Evolutionary conservation across 805 yeast genomes (phyloP).

Genomic region (Nakazawaea wickerhamii): DNA sequence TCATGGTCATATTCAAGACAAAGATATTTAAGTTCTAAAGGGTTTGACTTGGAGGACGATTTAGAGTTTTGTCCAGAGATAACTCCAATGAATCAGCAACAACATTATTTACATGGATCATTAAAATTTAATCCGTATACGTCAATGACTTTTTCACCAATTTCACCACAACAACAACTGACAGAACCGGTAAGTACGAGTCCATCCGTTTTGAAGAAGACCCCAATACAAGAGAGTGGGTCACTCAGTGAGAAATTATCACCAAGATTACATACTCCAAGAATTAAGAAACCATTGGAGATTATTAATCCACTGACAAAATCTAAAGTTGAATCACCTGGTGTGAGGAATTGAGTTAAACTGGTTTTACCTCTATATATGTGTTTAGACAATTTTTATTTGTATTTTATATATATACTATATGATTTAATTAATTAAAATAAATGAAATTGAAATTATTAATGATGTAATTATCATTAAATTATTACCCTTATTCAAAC

Average conservation of each 20-base stretch:
- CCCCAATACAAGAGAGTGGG: conserved; percentile 10
- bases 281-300: conserved; percentile 54
- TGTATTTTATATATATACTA: background rate
- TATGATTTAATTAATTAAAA: too few species aligned
- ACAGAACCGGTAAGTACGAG: conserved; percentile 20
- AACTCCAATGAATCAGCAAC: conserved; percentile 18
- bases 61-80: conserved; percentile 62
- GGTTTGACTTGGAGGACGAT: conserved; percentile 60
- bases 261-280: conserved; percentile 49
- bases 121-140: conserved; percentile 62
- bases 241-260: conserved; percentile 20
- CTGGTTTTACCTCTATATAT: background rate
- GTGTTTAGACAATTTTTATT: background rate
- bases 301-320: conserved; percentile 61
- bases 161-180: conserved; percentile 30
- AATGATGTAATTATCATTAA: background rate
- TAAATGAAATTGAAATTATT: too few species aligned
- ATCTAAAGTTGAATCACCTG: conserved; percentile 49
- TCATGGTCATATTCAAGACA: conserved; percentile 7
- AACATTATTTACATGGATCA: conserved; percentile 9
- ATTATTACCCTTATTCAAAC: background rate
- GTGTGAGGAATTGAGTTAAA: conserved; percentile 16
- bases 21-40: conserved; percentile 52
- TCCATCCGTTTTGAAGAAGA: conserved; percentile 11
- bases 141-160: conserved; percentile 56